phyloP scores from a whole-genome alignment of 2,329 filamentous ascomycete genomes.

The Fusarium hainanense region DNA sequence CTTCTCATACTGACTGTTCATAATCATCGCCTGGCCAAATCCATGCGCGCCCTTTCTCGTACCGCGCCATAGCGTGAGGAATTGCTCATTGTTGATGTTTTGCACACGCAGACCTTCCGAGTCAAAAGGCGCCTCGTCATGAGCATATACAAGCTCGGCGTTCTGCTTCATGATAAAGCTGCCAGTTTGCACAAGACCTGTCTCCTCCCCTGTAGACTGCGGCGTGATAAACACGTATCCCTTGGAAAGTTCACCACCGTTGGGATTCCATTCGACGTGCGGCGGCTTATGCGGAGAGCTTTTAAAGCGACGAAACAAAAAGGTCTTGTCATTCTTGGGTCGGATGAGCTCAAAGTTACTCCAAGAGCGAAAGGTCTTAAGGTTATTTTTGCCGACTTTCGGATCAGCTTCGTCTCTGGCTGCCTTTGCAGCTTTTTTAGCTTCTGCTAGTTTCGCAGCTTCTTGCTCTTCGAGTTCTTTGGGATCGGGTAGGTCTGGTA shows the following conservation, averaged over 20 bases:
- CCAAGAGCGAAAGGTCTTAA: conserved; percentile 31
- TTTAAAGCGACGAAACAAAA: conserved; percentile 41
- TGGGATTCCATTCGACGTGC: conserved; percentile 29
- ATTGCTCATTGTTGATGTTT: conserved; percentile 45
- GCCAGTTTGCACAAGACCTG: conserved; percentile 24
- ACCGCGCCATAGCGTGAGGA: conserved; percentile 49
- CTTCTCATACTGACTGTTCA: conserved; percentile 47
- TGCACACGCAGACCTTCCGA: conserved; percentile 46
- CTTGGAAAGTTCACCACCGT: conserved; percentile 34
- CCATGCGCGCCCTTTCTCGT: conserved; percentile 44
- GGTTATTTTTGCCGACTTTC: not conserved
- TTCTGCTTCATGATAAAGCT: conserved; percentile 43
- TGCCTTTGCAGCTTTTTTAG: not conserved
- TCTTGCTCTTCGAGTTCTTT: not conserved
- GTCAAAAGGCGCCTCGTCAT: conserved; percentile 24
- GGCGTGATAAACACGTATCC: conserved; percentile 47
- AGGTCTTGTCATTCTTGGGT: conserved; percentile 22
- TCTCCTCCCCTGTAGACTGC: conserved; percentile 10
- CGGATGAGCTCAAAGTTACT: conserved; percentile 35
- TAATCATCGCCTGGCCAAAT: conserved; percentile 48
- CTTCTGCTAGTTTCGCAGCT: not conserved
- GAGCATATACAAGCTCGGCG: conserved; percentile 47
- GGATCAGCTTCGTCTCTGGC: not conserved
- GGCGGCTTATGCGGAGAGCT: conserved; percentile 42
- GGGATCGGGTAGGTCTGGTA: not conserved